A percentile compares a stretch with the other conserved stretches of the same genome.
Evolutionary conservation across 2,329 filamentous ascomycete species (phyloP).

Genomic region (Pezicula carpinea): DNA sequence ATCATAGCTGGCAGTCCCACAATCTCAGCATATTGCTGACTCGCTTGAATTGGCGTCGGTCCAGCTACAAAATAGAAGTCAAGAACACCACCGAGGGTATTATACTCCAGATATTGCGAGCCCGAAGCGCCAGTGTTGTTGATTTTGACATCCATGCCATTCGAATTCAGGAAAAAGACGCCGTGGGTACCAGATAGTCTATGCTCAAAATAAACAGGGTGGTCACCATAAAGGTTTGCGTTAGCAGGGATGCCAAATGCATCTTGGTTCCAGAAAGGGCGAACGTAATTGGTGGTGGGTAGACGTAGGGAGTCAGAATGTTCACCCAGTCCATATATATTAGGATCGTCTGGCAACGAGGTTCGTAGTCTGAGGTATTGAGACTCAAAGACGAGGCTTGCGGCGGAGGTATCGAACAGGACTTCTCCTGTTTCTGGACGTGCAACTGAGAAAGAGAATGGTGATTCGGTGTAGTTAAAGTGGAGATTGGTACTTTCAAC

Average conservation of each 20-base stretch:
- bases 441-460: conserved; percentile 57
- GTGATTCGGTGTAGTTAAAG: conserved; percentile 48
- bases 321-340: conserved; percentile 63
- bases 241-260: conserved; percentile 49
- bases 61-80: conserved; percentile 67
- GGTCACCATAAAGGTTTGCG: conserved; percentile 58
- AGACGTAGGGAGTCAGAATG: conserved; percentile 55
- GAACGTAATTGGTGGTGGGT: conserved; percentile 55
- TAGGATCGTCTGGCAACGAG: conserved; percentile 50
- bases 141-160: conserved; percentile 75
- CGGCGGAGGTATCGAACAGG: conserved; percentile 57
- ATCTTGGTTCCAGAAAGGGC: conserved; percentile 59
- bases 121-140: conserved; percentile 47
- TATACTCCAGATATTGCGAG: conserved; percentile 71
- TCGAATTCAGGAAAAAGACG: conserved; percentile 67
- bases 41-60: conserved; percentile 51
- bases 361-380: conserved; percentile 62
- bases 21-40: conserved; percentile 54
- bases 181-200: conserved; percentile 52
- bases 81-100: conserved; percentile 70
- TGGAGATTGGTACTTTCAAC: conserved; percentile 35
- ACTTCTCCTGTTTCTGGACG: conserved; percentile 44
- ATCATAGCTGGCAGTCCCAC: conserved; percentile 55
- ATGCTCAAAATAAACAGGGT: conserved; percentile 62
- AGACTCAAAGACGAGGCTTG: conserved; percentile 55